phyloP scores from a whole-genome alignment of 495 filamentous ascomycete genomes.

The Amphirosellinia nigrospora region DNA sequence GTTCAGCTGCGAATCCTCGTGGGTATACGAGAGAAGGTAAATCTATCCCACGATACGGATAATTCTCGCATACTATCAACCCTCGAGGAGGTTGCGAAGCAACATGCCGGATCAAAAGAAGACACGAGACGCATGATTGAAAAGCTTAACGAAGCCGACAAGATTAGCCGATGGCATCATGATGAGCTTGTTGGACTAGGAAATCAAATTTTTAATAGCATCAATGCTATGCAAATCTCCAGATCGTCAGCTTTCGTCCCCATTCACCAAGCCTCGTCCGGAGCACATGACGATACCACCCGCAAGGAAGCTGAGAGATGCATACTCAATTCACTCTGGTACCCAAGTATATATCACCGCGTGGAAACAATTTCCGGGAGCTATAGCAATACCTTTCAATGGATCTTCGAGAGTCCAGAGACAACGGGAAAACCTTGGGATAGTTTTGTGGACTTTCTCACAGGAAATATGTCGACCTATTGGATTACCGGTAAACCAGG shows the following conservation, averaged over 20 bases:
- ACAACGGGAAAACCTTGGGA: background rate
- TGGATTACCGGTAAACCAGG: conserved; percentile 5
- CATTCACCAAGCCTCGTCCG: background rate
- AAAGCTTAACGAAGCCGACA: background rate
- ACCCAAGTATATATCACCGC: background rate
- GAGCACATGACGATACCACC: background rate
- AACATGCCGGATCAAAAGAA: background rate
- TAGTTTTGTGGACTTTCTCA: background rate
- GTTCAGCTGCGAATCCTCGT: conserved; percentile 23
- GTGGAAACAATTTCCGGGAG: background rate
- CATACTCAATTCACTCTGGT: background rate
- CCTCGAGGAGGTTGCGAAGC: background rate
- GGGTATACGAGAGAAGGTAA: conserved; percentile 7
- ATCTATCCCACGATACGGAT: conserved; percentile 2
- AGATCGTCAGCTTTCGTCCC: background rate
- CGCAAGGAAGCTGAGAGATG: background rate
- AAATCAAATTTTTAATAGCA: background rate
- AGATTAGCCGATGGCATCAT: background rate
- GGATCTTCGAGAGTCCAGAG: background rate
- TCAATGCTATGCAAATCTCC: background rate
- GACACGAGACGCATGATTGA: background rate
- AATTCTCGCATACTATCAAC: background rate
- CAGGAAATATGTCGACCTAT: background rate
- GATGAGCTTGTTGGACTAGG: background rate
- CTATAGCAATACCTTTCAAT: background rate